A percentile compares a stretch with the other conserved stretches of the same genome.
Evolutionary conservation across 1,284 basidiomycete species (phyloP).

Genomic region (Bjerkandera adusta): DNA sequence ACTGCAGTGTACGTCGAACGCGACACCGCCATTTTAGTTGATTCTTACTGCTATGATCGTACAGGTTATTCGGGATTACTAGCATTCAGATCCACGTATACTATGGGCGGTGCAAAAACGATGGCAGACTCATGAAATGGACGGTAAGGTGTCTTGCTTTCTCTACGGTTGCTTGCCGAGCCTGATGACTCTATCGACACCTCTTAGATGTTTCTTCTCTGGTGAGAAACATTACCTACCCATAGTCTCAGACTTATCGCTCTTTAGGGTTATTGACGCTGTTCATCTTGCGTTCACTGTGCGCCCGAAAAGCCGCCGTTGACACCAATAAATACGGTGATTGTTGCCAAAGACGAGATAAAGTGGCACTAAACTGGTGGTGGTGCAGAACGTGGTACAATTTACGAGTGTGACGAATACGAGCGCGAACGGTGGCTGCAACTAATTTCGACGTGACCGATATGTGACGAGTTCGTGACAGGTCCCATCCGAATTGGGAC

Average conservation of each 20-base stretch:
- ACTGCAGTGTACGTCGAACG: not conserved
- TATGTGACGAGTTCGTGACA: too few relatives aligned
- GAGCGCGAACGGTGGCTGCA: too few relatives aligned
- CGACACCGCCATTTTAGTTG: not conserved
- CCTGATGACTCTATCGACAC: not conserved
- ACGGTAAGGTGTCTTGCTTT: not conserved
- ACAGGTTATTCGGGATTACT: constrained; percentile 13
- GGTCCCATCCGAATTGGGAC: too few relatives aligned
- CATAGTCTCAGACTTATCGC: not conserved
- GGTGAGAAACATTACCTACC: not conserved
- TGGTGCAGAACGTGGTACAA: too few relatives aligned
- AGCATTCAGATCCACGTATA: constrained; percentile 11
- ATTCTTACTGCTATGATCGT: not conserved
- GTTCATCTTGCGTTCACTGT: too few relatives aligned
- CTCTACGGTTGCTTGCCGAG: not conserved
- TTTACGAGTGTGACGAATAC: too few relatives aligned
- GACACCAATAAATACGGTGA: too few relatives aligned
- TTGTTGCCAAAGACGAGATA: too few relatives aligned
- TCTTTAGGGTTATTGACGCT: constrained; percentile 4
- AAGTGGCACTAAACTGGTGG: too few relatives aligned
- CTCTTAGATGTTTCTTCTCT: constrained; percentile 3
- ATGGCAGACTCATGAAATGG: constrained; percentile 1
- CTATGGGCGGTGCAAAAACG: not conserved
- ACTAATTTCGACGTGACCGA: too few relatives aligned
- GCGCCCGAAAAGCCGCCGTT: too few relatives aligned